Base-by-base conservation (phyloP, 768 basidiomycete genomes). In the Arthromyces matolae region DNA sequence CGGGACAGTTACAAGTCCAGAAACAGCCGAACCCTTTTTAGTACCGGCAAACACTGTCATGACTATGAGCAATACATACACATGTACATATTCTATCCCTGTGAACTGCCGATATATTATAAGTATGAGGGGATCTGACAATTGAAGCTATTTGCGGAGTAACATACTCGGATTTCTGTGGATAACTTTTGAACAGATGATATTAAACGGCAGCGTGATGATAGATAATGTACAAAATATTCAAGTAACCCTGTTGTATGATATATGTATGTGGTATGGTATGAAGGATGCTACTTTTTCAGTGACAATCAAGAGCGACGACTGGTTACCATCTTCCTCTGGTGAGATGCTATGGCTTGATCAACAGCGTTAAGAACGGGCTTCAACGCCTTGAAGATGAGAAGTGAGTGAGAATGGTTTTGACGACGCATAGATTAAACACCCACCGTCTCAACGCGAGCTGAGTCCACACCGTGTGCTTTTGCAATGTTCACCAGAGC, bases 291-390 rank as follows among this genome's bases (percentile, higher is more conserved):
- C 37, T 44, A 42, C 38, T 47, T 54, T 60, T 54, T 55, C 50
- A n/a, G n/a, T n/a, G n/a, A n/a, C n/a, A 25, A n/a, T 50, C 18
- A 54, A 7, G 35, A n/a, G n/a, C n/a, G 28, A 38, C 53, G 50
- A 1, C 42, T 23, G 22, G 23, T 23, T 6, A 35, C 64, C 54
- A 55, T 67, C 72, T 60, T 75, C 40, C 68, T 69, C 36, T 70
- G 75, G 57, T 83, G 72, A 60, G 83, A 84, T 37, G 73, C 65
- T 31, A 90, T 64, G 1, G 89, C 90, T 56, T 80, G 84, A 31
- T 88, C 79, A 13, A 86, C 85, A 9, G 88, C 86, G 49, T 80
- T 73, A 29, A 87, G 63, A 20, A 87, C 69, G 3, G 89, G 89
- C 65, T 81, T 81, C 82, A 92, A 81, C 0, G 83, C 87, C 89